phyloP scores from a whole-genome alignment of 352 stramenopile genomes.

The Globisporangium carolinianum region DNA sequence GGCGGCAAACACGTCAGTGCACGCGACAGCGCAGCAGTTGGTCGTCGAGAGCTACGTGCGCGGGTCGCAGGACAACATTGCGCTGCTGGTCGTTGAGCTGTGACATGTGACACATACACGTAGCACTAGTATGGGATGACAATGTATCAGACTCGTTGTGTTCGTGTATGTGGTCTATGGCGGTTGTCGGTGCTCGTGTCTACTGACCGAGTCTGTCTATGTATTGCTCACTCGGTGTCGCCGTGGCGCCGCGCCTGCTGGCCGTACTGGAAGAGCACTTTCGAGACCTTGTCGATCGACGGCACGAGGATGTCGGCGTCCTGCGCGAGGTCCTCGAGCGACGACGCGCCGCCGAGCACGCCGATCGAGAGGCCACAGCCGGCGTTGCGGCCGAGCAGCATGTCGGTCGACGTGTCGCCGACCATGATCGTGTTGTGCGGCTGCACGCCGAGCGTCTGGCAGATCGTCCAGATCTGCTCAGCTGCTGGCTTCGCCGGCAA shows the following conservation, averaged over 20 bases:
- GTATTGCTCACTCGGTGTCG: conserved; percentile 16
- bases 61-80: conserved; percentile 93
- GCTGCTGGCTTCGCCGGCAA: conserved; percentile 73
- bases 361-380: conserved; percentile 72
- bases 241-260: conserved; percentile 60
- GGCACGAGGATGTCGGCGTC: conserved; percentile 82
- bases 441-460: conserved; percentile 63
- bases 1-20: conserved; percentile 21
- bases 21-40: conserved; percentile 72
- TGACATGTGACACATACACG: background rate
- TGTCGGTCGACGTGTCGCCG: conserved; percentile 82
- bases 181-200: no score
- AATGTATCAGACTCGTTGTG: background rate
- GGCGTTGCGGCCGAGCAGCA: conserved; percentile 72
- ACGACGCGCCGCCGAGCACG: conserved; percentile 72
- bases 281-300: conserved; percentile 66
- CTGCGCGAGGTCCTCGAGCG: conserved; percentile 71
- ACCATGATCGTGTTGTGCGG: conserved; percentile 88
- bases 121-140: no score
- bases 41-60: conserved; percentile 91
- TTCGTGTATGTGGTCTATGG: background rate
- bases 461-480: conserved; percentile 84
- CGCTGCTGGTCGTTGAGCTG: conserved; percentile 51
- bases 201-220: no score
- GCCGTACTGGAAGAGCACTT: conserved; percentile 81